These are phyloP conservation scores for Metschnikowia baotianmanensis DNA, from an alignment of 805 yeast species.

Conservation along the genomic window DNA sequence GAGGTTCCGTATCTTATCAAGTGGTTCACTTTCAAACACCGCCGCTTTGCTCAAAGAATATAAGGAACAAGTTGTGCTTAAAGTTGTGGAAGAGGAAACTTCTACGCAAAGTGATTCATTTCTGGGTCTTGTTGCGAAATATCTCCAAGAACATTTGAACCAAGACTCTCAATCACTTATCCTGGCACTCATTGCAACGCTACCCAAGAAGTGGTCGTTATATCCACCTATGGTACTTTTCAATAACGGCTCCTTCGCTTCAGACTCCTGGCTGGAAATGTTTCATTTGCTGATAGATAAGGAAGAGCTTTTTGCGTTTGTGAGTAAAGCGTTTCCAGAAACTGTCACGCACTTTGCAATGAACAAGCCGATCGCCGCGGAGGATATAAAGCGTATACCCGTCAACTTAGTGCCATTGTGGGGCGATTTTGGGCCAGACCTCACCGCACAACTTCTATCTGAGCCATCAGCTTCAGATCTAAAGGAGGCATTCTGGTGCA, in stretches of 20 bases:
- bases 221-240: conserved; percentile 69
- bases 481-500: conserved; percentile 66
- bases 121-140: neutral
- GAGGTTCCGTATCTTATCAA: conserved; percentile 4
- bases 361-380: conserved; percentile 61
- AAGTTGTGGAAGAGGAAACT: neutral
- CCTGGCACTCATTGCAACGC: neutral
- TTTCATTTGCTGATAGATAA: conserved; percentile 7
- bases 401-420: conserved; percentile 53
- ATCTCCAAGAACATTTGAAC: neutral
- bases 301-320: conserved; percentile 16
- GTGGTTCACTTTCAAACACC: conserved; percentile 1
- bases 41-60: neutral
- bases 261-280: conserved; percentile 29
- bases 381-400: conserved; percentile 64
- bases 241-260: conserved; percentile 46
- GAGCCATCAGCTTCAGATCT: conserved; percentile 39
- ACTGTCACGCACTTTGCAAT: conserved; percentile 60
- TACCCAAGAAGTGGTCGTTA: conserved; percentile 57
- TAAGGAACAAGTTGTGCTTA: neutral
- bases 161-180: neutral
- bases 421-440: conserved; percentile 63
- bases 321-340: conserved; percentile 7
- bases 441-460: conserved; percentile 22
- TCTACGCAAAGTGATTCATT: neutral